phyloP scores from a whole-genome alignment of 352 stramenopile species.

The Peronosclerospora sorghi region DNA sequence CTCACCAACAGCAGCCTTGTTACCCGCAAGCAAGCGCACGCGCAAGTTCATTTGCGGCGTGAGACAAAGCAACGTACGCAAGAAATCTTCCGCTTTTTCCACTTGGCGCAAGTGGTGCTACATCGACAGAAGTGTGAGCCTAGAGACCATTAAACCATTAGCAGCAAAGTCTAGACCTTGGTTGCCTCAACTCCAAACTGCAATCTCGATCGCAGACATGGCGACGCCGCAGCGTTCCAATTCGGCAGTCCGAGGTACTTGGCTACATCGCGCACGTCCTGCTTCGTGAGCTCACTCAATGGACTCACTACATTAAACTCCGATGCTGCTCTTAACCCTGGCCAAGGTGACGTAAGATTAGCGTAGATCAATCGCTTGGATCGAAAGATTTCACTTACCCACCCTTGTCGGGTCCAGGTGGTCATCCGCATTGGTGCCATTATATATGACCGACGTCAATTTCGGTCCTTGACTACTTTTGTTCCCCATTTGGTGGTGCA shows the following conservation, averaged over 20 bases:
- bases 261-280: slow-evolving; percentile 76
- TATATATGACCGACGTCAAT: slow-evolving; percentile 80
- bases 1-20: slow-evolving; percentile 59
- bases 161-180: no score
- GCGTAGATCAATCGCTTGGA: not conserved
- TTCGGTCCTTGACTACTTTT: not conserved
- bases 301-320: slow-evolving; percentile 91
- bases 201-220: slow-evolving; percentile 91
- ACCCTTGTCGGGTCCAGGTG: slow-evolving; percentile 86
- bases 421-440: slow-evolving; percentile 96
- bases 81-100: slow-evolving; percentile 54
- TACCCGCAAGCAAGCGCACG: slow-evolving; percentile 62
- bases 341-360: slow-evolving; percentile 2
- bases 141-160: no score
- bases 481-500: slow-evolving; percentile 4
- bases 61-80: slow-evolving; percentile 35
- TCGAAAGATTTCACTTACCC: slow-evolving; percentile 20
- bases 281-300: slow-evolving; percentile 84
- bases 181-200: slow-evolving; percentile 91
- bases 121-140: not conserved
- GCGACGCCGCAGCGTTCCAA: slow-evolving; percentile 92
- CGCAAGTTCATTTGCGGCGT: slow-evolving; percentile 47
- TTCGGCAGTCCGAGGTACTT: slow-evolving; percentile 90
- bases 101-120: slow-evolving; percentile 63
- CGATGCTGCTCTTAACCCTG: slow-evolving; percentile 85